A percentile compares a stretch with the other conserved stretches of the same genome.
These are phyloP conservation scores for Diospyros kaki DNA, from an alignment of 148 eudicot species.

Conservation along the genomic window DNA sequence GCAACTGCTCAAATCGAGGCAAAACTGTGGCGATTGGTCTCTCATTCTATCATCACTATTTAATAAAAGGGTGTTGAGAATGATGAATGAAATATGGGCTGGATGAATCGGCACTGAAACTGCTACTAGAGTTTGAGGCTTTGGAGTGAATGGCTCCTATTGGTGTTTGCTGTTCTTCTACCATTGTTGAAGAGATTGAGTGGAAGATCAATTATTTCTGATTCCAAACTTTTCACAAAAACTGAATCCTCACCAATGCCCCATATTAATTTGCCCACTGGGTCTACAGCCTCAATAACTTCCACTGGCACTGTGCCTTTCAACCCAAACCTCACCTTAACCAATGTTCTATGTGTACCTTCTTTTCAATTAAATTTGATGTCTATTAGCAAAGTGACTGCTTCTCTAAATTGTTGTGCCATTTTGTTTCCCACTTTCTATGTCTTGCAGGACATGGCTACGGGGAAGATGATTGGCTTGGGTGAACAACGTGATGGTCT, in stretches of 20 bases:
- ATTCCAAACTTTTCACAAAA: constrained; percentile 9
- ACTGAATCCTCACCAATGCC: background rate
- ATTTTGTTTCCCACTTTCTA: no score
- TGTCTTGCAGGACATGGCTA: no score
- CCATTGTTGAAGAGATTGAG: no score
- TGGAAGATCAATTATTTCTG: constrained; percentile 3
- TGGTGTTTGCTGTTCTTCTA: no score
- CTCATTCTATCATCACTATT: no score
- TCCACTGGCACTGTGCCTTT: background rate
- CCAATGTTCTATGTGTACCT: background rate
- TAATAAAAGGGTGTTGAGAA: background rate
- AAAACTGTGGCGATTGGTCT: no score
- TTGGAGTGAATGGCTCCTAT: background rate
- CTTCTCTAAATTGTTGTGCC: no score
- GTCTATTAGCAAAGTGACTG: no score
- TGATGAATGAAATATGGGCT: background rate
- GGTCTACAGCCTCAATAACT: background rate
- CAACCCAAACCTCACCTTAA: background rate
- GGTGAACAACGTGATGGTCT: no score
- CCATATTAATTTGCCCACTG: constrained; percentile 6
- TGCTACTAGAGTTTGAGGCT: background rate
- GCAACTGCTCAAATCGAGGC: no score
- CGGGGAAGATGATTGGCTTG: no score
- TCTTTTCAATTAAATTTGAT: background rate
- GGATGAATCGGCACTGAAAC: background rate